These are phyloP conservation scores for Gypsophila paniculata DNA, from an alignment of 179 eudicot genomes.

Conservation along the genomic window DNA sequence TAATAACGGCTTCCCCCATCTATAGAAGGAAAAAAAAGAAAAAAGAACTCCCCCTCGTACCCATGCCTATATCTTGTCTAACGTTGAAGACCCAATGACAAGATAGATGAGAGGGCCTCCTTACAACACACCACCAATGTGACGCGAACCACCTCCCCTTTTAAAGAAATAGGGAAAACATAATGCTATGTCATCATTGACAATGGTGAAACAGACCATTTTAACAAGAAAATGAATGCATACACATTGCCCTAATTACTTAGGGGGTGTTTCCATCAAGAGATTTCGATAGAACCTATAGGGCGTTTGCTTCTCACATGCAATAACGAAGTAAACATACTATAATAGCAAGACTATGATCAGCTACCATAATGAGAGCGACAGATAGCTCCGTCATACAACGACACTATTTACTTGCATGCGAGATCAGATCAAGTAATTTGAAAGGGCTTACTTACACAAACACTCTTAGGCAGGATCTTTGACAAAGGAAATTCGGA, in stretches of 20 bases:
- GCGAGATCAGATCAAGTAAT: slow-evolving; percentile 14
- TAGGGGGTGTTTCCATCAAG: too few species aligned
- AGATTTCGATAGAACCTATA: neutral
- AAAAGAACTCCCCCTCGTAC: neutral
- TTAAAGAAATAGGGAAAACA: neutral
- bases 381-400: neutral
- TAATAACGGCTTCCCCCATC: neutral
- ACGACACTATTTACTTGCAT: slow-evolving; percentile 10
- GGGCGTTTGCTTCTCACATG: neutral
- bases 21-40: too few species aligned
- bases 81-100: neutral
- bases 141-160: neutral
- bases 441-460: slow-evolving; percentile 51
- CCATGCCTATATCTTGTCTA: neutral
- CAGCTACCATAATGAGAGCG: neutral
- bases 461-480: slow-evolving; percentile 28
- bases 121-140: neutral
- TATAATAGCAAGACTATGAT: neutral
- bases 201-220: neutral
- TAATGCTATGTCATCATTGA: neutral
- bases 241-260: too few species aligned
- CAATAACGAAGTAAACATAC: neutral
- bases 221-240: neutral
- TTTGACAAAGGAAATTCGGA: slow-evolving; percentile 42
- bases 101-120: neutral